phyloP scores from a whole-genome alignment of 2,329 filamentous ascomycete genomes.

The Mycosphaerella sp. region DNA sequence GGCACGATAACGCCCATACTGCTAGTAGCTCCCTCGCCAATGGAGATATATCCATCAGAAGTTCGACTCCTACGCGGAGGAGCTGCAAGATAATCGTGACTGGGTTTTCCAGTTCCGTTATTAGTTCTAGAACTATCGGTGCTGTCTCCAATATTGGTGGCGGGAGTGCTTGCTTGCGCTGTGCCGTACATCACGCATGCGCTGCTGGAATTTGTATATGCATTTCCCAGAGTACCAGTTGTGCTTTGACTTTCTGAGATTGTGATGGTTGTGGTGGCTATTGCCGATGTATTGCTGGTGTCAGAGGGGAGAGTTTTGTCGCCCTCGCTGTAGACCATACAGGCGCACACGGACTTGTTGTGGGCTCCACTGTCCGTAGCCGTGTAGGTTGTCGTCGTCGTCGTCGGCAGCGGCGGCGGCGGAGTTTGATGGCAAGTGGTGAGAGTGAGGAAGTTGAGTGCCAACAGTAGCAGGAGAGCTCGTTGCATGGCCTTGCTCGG shows the following conservation, averaged over 20 bases:
- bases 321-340: conserved; percentile 14
- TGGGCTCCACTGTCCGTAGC: conserved; percentile 10
- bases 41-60: conserved; percentile 15
- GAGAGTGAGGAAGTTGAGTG: no score
- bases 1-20: conserved; percentile 8
- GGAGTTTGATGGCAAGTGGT: no score
- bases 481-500: no score
- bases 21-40: conserved; percentile 9
- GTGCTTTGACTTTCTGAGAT: conserved; percentile 5
- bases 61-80: no score
- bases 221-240: conserved; percentile 5
- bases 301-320: neutral
- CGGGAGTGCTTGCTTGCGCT: conserved; percentile 6
- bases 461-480: no score
- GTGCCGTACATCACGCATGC: conserved; percentile 21
- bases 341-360: conserved; percentile 16
- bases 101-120: conserved; percentile 14
- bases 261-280: conserved; percentile 13
- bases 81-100: conserved; percentile 16
- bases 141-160: conserved; percentile 4
- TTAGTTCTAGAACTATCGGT: neutral
- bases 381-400: conserved; percentile 13
- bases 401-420: no score
- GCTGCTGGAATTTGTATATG: conserved; percentile 17
- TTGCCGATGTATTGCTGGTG: conserved; percentile 8